Base-by-base conservation (phyloP, 306 rosid genomes). In the Citrullus mucosospermus region DNA sequence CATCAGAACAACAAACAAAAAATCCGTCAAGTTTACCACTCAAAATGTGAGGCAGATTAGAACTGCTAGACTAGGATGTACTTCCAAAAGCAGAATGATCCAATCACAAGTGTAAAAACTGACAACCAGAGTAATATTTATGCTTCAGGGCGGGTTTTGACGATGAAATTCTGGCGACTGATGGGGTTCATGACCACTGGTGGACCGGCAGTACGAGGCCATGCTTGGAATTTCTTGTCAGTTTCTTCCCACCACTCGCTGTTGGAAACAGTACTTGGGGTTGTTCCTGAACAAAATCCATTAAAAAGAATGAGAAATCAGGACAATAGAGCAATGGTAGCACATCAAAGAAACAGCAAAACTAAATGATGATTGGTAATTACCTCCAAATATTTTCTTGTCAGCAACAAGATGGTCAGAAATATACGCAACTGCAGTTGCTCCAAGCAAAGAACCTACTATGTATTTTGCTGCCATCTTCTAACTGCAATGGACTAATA, bases 131-230 rank as follows among this genome's bases (percentile, higher is more conserved):
- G 55, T 30, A n/a, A 39, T 41, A 62, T 69, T 89, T 69, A 89
- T 75, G 81, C 50, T 62, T 89, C 93, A 10, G 87, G 0, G 53
- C 80, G 89, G 50, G 87, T 46, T 86, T 88, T 88, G 78, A 90
- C 95, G 58, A 88, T 85, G 88, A 90, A 90, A 80, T 90, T 90
- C 75, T 90, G 95, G 82, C 90, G 92, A 50, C 85, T 85, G 48
- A 90, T 88, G 82, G 94, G 94, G 69, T 90, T 90, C 89, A 90
- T 88, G 70, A 88, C 92, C 56, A 90, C 94, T 2, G 95, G 95
- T 71, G 95, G 95, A 80, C 95, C 95, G 6, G 81, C 81, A 3
- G 92, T 87, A 0, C 98, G 96, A 70, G 98, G 98, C 98, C 96
- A 95, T 57, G 96, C 83, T 88, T 90, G 93, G 41, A 95, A 88